Evolutionary conservation across 306 rosid species (phyloP), one percentile per base, ranked within the genome.

Genomic region (Ochetophila trinervis): DNA sequence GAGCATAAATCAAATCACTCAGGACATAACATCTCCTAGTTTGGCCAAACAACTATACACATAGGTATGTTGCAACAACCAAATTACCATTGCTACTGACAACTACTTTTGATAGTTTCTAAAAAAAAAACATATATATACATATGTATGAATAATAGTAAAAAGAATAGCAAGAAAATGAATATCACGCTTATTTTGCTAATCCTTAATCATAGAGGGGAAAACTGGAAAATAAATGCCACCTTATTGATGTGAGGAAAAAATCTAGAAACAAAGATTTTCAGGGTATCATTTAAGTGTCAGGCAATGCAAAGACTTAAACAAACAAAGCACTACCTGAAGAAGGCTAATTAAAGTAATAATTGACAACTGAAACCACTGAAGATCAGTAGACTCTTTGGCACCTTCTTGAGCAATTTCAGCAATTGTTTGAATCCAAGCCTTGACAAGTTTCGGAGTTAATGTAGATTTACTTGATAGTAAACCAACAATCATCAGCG

Each of bases 401-500:
- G 89, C 81, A 61, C 74, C 91, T 68, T 82, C 89, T 19, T 54
- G 72, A 76, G 95, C 94, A 70, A 83, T 70, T 80, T 84, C 93
- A 35, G 89, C 84, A 72, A 93, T 65, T 21, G 83, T 87, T 27
- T 89, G 87, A 52, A 87, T 82, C 82, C 86, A 73, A 73, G 89
- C 76, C 68, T 82, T 89, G 53, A 83, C 85, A 72, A 93, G 91
- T 66, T 85, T 86, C 8, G 97, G 87, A 74, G 90, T 78, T 70
- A 93, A 78, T 60, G 81, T 74, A 75, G 79, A 86, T 83, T 81
- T 93, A 65, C 71, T 89, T 21, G 84, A 95, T 44, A 93, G 87
- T 75, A 89, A 68, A 65, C 93, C 91, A 78, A 89, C 73, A 68
- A 93, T 85, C 95, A 93, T 89, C 84, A 93, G 57, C 59, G 95